Percentiles rank a stretch among this genome's conserved stretches.
Conservation (phyloP, 148 eudicot genomes). For the Oxyria digyna region DNA sequence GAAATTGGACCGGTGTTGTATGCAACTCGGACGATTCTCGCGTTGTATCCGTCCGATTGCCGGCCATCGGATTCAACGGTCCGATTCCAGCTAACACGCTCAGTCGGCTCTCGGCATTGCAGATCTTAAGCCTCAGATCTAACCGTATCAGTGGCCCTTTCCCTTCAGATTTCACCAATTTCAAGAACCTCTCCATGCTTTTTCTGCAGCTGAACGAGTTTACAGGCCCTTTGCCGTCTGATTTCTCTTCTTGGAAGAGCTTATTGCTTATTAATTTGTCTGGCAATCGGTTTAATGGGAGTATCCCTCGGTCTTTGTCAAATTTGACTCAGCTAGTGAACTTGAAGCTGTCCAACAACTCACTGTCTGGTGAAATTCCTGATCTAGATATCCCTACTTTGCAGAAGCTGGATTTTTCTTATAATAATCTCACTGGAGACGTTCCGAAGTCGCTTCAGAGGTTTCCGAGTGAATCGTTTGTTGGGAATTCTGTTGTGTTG, state of each 20-base stretch:
- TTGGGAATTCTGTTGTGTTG: slow-evolving; percentile 17
- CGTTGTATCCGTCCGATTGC: slow-evolving; percentile 18
- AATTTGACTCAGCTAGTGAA: slow-evolving; percentile 29
- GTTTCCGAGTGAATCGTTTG: slow-evolving; percentile 28
- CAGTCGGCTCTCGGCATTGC: slow-evolving; percentile 15
- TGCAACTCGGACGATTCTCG: slow-evolving; percentile 16
- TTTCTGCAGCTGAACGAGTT: slow-evolving; percentile 17
- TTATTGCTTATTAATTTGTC: slow-evolving; percentile 28
- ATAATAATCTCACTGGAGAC: slow-evolving; percentile 28
- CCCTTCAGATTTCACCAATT: slow-evolving; percentile 17
- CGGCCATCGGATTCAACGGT: slow-evolving; percentile 21
- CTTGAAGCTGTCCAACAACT: slow-evolving; percentile 28
- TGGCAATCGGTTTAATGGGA: slow-evolving; percentile 23
- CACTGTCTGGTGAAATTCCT: slow-evolving; percentile 35
- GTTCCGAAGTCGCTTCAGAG: slow-evolving; percentile 24
- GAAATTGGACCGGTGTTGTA: slow-evolving; percentile 20
- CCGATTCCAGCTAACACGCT: slow-evolving; percentile 20
- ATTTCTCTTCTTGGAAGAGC: slow-evolving; percentile 27
- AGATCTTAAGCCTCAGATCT: slow-evolving; percentile 20
- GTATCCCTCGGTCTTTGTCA: slow-evolving; percentile 25
- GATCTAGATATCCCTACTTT: slow-evolving; percentile 23
- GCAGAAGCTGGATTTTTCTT: slow-evolving; percentile 24
- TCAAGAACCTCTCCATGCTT: slow-evolving; percentile 12
- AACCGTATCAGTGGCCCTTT: slow-evolving; percentile 18
- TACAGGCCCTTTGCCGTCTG: slow-evolving; percentile 25